Base-by-base conservation (phyloP, 805 yeast species). In the Saccharomycopsis amapae region DNA sequence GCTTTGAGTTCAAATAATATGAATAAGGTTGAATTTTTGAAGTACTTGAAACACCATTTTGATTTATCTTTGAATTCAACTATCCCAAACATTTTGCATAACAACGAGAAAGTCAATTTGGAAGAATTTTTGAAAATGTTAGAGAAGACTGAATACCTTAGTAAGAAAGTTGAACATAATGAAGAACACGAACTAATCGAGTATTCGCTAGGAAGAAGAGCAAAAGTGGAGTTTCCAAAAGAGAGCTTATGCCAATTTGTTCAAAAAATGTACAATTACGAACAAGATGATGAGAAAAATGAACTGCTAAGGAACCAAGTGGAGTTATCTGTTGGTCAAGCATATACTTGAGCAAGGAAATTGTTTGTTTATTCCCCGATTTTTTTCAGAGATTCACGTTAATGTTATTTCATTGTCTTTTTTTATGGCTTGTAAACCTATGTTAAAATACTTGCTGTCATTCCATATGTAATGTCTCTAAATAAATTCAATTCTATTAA, bases 11-110 rank as follows among this genome's bases (percentile, higher is more conserved):
- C 52, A 4, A 61, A 62, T 35, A 60, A 56, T 42, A 52, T 62
- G 39, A 69, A 66, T 37, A 76, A 73, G 43, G 67, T 58, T 7
- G 69, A 65, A 49, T 61, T 74, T 42, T 33, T 72, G 31, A 51
- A 63, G 46, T 65, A 68, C 1, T 60, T 74, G 54, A 53, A 59
- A 46, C 58, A 56, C 18, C 70, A 72, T 17, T 66, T 67, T 31
- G 62, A 58, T 2, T 12, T 62, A 3, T 34, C 37, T 1, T 17
- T 19, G 7, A 18, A 17, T 10, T n/a, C 42, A 3, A 30, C n/a
- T 17, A 26, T 42, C 3, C 47, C 49, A 5, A 23, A 42, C 15
- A n/a, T 47, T 41, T 6, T 37, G 23, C 10, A 48, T 54, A 5
- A 45, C 41, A 15, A 45, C 38, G 22, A 12, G 12, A 50, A 54